A percentile compares a stretch with the other conserved stretches of the same genome.
phyloP scores from a whole-genome alignment of 495 filamentous ascomycete genomes.

The Letharia columbiana region DNA sequence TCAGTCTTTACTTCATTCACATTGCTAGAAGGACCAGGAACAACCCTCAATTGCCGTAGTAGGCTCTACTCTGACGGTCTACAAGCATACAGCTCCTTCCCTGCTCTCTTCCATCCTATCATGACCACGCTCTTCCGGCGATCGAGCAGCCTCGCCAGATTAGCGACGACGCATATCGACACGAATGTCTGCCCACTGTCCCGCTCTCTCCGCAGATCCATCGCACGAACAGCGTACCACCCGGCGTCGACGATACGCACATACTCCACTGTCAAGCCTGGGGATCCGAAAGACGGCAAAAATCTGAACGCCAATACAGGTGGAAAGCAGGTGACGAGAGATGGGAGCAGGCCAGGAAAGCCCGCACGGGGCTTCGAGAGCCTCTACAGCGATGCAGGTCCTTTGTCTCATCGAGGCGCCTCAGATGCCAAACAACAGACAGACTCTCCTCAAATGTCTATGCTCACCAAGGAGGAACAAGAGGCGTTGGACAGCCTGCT shows the following conservation, averaged over 20 bases:
- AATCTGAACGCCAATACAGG: slow-evolving; percentile 28
- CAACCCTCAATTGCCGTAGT: not conserved
- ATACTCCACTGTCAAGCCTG: slow-evolving; percentile 46
- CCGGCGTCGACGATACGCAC: slow-evolving; percentile 42
- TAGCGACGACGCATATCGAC: slow-evolving; percentile 47
- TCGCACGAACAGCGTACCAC: slow-evolving; percentile 34
- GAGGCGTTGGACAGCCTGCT: slow-evolving; percentile 36
- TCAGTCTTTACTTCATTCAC: not conserved
- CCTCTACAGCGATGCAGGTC: slow-evolving; percentile 33
- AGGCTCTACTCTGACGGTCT: not conserved
- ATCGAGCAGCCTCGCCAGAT: slow-evolving; percentile 55
- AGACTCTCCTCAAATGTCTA: slow-evolving; percentile 28
- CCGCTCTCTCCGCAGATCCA: slow-evolving; percentile 26
- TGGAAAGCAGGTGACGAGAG: slow-evolving; percentile 27
- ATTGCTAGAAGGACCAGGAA: not conserved
- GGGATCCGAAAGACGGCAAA: slow-evolving; percentile 42
- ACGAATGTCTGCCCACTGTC: slow-evolving; percentile 36
- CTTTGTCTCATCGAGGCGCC: slow-evolving; percentile 29
- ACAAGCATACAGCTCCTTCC: not conserved
- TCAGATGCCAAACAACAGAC: not conserved
- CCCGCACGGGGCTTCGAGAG: slow-evolving; percentile 38
- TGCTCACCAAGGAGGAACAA: slow-evolving; percentile 36
- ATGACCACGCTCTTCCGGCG: slow-evolving; percentile 61
- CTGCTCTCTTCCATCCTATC: slow-evolving; percentile 20
- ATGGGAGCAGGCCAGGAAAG: slow-evolving; percentile 28